A percentile compares a stretch with the other conserved stretches of the same genome.
These are phyloP conservation scores for Neospermospora avenae DNA, from an alignment of 2,329 filamentous ascomycete species.

Conservation along the genomic window DNA sequence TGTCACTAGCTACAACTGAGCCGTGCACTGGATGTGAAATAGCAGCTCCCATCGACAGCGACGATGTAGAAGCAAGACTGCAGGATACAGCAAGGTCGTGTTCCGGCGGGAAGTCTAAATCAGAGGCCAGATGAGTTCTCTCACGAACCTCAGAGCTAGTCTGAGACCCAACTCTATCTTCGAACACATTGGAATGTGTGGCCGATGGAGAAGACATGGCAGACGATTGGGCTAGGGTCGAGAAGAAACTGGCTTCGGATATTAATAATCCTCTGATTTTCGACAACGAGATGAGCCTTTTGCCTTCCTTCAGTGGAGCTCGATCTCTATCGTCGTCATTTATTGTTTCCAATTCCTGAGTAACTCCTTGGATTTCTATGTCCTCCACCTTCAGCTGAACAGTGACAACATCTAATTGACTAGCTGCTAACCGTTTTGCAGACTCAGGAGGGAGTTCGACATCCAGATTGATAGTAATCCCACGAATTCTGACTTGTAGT, in stretches of 20 bases:
- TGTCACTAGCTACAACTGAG: conserved; percentile 30
- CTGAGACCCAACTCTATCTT: conserved; percentile 31
- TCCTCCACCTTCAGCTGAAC: conserved; percentile 63
- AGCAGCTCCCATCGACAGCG: conserved; percentile 13
- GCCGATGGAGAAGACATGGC: conserved; percentile 56
- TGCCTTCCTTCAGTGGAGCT: conserved; percentile 54
- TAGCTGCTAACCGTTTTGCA: conserved; percentile 36
- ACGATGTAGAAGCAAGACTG: conserved; percentile 17
- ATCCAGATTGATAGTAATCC: conserved; percentile 65
- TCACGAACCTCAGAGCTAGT: conserved; percentile 37
- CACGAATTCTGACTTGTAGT: conserved; percentile 61
- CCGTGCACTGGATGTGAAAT: conserved; percentile 10
- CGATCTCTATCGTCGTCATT: conserved; percentile 26
- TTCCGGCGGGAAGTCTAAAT: conserved; percentile 22
- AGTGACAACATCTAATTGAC: conserved; percentile 52
- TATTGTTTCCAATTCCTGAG: conserved; percentile 32
- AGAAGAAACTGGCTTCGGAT: conserved; percentile 65
- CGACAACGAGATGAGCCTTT: conserved; percentile 61
- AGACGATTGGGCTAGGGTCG: conserved; percentile 54
- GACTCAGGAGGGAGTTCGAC: conserved; percentile 51
- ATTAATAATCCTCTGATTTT: conserved; percentile 63
- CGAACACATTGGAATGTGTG: conserved; percentile 43
- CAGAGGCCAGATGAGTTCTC: conserved; percentile 24
- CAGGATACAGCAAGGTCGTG: conserved; percentile 21
- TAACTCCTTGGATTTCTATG: conserved; percentile 66